phyloP scores from a whole-genome alignment of 352 stramenopile genomes.

The Phytophthora sp. region DNA sequence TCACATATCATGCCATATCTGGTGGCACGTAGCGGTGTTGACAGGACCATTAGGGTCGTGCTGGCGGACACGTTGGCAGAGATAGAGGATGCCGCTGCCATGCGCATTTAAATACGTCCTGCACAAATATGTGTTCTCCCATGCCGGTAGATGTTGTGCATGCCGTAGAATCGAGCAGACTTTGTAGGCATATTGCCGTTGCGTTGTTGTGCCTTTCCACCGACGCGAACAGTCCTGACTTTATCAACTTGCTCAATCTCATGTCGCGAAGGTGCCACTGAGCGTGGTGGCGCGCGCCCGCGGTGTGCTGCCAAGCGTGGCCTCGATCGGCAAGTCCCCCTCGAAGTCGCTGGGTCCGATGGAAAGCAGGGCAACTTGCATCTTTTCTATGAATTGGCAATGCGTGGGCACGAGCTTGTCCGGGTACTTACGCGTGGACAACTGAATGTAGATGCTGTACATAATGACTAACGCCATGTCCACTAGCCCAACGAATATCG shows the following conservation, averaged over 20 bases:
- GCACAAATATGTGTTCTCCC: conserved; percentile 6
- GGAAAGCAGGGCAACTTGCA: neutral
- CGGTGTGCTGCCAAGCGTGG: neutral
- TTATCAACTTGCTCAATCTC: neutral
- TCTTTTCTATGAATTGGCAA: conserved; percentile 4
- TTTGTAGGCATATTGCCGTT: conserved; percentile 8
- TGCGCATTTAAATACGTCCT: neutral
- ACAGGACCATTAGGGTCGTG: conserved; percentile 1
- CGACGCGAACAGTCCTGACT: neutral
- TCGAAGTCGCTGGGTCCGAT: conserved; percentile 9
- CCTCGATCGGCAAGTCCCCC: neutral
- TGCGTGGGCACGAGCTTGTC: neutral
- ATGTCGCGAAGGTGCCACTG: neutral
- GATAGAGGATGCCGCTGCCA: neutral
- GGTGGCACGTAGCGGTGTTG: conserved; percentile 1
- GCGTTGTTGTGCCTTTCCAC: neutral
- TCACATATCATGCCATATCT: conserved; percentile 21
- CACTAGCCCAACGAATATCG: conserved; percentile 9
- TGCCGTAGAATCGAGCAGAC: conserved; percentile 10
- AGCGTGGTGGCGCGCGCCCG: neutral
- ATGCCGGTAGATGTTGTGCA: neutral
- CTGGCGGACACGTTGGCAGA: neutral
- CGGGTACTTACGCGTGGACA: neutral
- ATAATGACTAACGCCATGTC: conserved; percentile 13
- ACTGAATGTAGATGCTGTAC: conserved; percentile 1